These are phyloP conservation scores for Sclerotinia borealis DNA, from an alignment of 2,329 filamentous ascomycete genomes.

Conservation along the genomic window DNA sequence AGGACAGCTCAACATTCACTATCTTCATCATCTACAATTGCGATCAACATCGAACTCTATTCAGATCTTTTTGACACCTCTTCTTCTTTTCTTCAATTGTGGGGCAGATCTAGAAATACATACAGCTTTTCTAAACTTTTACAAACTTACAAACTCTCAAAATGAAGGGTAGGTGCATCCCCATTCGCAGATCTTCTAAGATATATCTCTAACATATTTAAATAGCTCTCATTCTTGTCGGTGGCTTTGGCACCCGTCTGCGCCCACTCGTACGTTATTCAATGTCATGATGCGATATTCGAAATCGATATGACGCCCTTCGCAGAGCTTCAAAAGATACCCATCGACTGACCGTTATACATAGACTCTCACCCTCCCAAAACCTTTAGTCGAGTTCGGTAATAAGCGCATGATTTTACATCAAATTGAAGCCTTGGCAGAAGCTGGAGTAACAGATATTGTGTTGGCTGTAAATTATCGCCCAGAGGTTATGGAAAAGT, in stretches of 20 bases:
- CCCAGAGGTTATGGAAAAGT: constrained; percentile 94
- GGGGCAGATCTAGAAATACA: constrained; percentile 13
- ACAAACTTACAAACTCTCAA: constrained; percentile 16
- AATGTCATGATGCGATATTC: constrained; percentile 16
- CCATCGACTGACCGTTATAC: constrained; percentile 22
- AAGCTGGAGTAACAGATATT: constrained; percentile 92
- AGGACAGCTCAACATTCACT: background rate
- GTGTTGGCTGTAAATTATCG: constrained; percentile 98
- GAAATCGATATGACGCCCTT: constrained; percentile 6
- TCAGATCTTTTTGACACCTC: background rate
- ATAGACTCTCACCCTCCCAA: constrained; percentile 91
- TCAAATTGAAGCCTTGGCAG: constrained; percentile 91
- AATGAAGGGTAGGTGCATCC: constrained; percentile 30
- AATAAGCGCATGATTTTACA: constrained; percentile 99
- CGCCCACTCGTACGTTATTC: constrained; percentile 73
- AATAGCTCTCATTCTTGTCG: constrained; percentile 93
- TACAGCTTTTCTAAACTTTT: constrained; percentile 14
- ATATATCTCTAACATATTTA: constrained; percentile 20
- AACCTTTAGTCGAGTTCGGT: constrained; percentile 94
- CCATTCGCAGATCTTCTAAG: background rate
- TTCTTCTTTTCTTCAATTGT: constrained; percentile 10
- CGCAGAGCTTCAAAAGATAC: constrained; percentile 16
- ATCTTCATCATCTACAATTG: background rate
- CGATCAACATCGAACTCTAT: background rate
- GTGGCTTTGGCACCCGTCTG: constrained; percentile 96